Conservation (phyloP, 1,139 yeast genomes). For the Suhomyces anneliseae region DNA sequence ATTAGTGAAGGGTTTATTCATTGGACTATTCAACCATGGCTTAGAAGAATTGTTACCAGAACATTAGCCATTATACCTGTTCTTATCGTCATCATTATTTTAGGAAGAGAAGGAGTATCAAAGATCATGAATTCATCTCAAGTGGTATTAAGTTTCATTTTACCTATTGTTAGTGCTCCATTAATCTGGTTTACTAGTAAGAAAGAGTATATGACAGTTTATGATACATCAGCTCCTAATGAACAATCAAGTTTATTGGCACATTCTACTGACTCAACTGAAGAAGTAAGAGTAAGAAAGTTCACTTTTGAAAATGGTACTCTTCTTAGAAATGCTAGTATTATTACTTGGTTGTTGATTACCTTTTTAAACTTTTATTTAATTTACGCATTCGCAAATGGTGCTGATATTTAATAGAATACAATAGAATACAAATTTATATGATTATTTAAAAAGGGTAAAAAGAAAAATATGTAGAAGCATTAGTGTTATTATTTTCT, state of each 20-base stretch:
- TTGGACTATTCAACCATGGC: slow-evolving; percentile 78
- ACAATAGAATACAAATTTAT: slow-evolving; percentile 9
- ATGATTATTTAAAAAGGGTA: background rate
- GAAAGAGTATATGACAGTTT: slow-evolving; percentile 59
- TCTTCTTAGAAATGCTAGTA: slow-evolving; percentile 53
- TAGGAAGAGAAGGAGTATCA: slow-evolving; percentile 66
- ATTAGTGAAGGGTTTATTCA: slow-evolving; percentile 80
- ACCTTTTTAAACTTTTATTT: slow-evolving; percentile 73
- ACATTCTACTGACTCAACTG: background rate
- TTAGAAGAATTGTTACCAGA: slow-evolving; percentile 70
- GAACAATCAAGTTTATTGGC: slow-evolving; percentile 14
- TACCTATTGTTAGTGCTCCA: slow-evolving; percentile 78
- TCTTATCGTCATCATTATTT: slow-evolving; percentile 55
- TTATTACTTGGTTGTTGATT: slow-evolving; percentile 69
- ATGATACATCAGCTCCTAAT: slow-evolving; percentile 19
- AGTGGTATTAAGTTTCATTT: slow-evolving; percentile 66
- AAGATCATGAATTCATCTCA: slow-evolving; percentile 73
- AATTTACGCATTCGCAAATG: slow-evolving; percentile 64
- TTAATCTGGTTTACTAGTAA: slow-evolving; percentile 71
- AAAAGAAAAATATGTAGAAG: background rate
- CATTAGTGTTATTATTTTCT: background rate
- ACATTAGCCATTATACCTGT: slow-evolving; percentile 73
- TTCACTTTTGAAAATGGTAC: slow-evolving; percentile 63
- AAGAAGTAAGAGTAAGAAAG: slow-evolving; percentile 14
- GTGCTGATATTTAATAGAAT: slow-evolving; percentile 56